Conservation (phyloP, 1,284 basidiomycete genomes). For the Moniliophthora roreri region DNA sequence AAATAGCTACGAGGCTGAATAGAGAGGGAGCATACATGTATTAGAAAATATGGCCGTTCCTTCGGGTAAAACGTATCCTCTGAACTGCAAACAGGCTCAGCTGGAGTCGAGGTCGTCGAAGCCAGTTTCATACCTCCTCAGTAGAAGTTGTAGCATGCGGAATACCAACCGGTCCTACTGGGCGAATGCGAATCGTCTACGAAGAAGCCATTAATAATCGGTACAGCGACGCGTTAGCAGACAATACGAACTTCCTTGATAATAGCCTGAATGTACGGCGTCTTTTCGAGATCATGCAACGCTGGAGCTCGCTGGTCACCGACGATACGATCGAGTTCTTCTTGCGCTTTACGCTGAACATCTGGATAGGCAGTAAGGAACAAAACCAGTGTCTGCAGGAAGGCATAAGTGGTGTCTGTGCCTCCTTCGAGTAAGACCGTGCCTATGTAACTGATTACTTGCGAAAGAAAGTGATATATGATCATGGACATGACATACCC, state of each 20-base stretch:
- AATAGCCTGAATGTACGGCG: conserved; percentile 35
- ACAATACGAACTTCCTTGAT: conserved; percentile 42
- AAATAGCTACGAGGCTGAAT: neutral
- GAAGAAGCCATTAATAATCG: no score
- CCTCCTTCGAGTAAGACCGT: conserved; percentile 22
- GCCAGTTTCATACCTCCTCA: conserved; percentile 14
- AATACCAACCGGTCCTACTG: conserved; percentile 19
- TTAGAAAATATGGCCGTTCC: conserved; percentile 20
- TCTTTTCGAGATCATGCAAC: conserved; percentile 28
- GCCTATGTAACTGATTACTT: conserved; percentile 16
- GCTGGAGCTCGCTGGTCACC: conserved; percentile 31
- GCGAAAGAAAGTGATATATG: neutral
- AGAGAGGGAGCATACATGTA: conserved; percentile 16
- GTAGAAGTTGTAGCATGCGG: conserved; percentile 17
- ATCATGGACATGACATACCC: conserved; percentile 2
- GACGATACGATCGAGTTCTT: conserved; percentile 36
- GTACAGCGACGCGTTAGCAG: no score
- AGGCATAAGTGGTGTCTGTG: conserved; percentile 9
- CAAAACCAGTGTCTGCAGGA: conserved; percentile 17
- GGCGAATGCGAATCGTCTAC: conserved; percentile 19
- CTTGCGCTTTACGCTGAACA: conserved; percentile 26
- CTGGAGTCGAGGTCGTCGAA: neutral
- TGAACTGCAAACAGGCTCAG: conserved; percentile 11
- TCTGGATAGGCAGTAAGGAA: conserved; percentile 17
- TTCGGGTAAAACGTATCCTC: conserved; percentile 13